phyloP scores from a whole-genome alignment of 306 rosid species.

The Senna siamea region DNA sequence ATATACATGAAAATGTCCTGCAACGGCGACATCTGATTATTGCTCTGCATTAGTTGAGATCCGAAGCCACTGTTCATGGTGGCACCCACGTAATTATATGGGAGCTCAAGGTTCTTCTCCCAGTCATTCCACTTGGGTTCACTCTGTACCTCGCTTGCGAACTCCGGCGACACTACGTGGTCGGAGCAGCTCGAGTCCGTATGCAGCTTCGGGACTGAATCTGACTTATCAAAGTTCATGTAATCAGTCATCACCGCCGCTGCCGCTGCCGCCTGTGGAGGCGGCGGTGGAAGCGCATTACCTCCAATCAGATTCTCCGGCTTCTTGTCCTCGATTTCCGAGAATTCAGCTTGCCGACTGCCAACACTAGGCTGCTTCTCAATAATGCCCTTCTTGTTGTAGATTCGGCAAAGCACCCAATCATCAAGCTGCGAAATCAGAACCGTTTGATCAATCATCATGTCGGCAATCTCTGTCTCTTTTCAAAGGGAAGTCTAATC shows the following conservation, averaged over 20 bases:
- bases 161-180: constrained; percentile 72
- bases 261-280: background rate
- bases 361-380: constrained; percentile 40
- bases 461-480: no score
- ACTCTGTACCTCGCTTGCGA: constrained; percentile 72
- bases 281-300: background rate
- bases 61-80: constrained; percentile 37
- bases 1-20: constrained; percentile 79
- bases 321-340: constrained; percentile 49
- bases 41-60: constrained; percentile 40
- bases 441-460: constrained; percentile 9
- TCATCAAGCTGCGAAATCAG: constrained; percentile 72
- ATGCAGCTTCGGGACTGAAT: constrained; percentile 63
- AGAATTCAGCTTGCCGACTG: constrained; percentile 13
- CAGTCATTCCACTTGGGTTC: constrained; percentile 62
- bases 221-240: constrained; percentile 51
- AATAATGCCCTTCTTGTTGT: constrained; percentile 66
- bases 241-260: constrained; percentile 38
- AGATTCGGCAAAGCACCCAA: constrained; percentile 84
- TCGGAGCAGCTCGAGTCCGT: constrained; percentile 78
- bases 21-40: constrained; percentile 67
- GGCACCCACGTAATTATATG: constrained; percentile 57
- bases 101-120: constrained; percentile 51
- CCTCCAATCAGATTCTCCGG: constrained; percentile 36
- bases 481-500: no score